Conservation (phyloP, 1,284 basidiomycete species). For the Cutaneotrichosporon cutaneum region DNA sequence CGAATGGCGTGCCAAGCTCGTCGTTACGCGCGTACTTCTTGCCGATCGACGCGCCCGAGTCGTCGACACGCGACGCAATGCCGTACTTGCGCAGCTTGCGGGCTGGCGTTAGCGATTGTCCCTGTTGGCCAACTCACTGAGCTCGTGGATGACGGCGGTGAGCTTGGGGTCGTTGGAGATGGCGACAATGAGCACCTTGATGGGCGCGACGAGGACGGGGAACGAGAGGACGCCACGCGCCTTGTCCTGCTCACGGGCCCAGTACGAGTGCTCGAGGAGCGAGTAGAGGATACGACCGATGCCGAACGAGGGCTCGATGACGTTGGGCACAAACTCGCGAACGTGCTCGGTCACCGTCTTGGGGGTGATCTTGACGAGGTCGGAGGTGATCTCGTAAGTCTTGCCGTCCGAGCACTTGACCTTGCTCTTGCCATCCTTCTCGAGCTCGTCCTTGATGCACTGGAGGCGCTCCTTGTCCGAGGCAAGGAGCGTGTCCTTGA, state of each 20-base stretch:
- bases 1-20: slow-evolving; percentile 96
- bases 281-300: slow-evolving; percentile 94
- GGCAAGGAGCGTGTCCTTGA: slow-evolving; percentile 69
- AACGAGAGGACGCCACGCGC: slow-evolving; percentile 87
- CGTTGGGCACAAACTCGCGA: slow-evolving; percentile 93
- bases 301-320: slow-evolving; percentile 98
- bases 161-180: slow-evolving; percentile 85
- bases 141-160: slow-evolving; percentile 77
- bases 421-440: slow-evolving; percentile 41
- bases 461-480: slow-evolving; percentile 69
- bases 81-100: slow-evolving; percentile 81
- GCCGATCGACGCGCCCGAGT: slow-evolving; percentile 91
- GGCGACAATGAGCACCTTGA: slow-evolving; percentile 96
- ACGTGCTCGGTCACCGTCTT: slow-evolving; percentile 87
- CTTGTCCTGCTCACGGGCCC: slow-evolving; percentile 87
- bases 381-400: slow-evolving; percentile 69
- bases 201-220: slow-evolving; percentile 86
- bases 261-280: slow-evolving; percentile 93
- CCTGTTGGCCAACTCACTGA: too few species aligned
- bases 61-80: slow-evolving; percentile 89
- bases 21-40: slow-evolving; percentile 97
- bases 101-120: slow-evolving; percentile 60
- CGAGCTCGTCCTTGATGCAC: slow-evolving; percentile 71
- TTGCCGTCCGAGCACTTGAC: slow-evolving; percentile 62
- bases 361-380: slow-evolving; percentile 74